Evolutionary conservation across 805 yeast species (phyloP), one percentile per base, ranked within the genome.

Genomic region (Ogataea corticis): DNA sequence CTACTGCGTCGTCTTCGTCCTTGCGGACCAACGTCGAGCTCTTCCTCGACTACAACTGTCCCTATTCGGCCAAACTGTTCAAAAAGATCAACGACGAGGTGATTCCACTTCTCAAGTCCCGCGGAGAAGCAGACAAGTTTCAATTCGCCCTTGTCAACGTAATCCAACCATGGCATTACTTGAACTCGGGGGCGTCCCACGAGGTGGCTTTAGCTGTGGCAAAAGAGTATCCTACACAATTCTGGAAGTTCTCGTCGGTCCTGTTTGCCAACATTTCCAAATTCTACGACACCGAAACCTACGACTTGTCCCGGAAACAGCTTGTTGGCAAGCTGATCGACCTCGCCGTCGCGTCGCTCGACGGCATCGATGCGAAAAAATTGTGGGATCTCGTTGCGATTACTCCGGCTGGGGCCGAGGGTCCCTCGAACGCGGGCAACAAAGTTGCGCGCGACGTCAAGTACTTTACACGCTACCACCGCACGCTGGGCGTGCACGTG

Each of bases 91-190:
- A 73, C 49, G 62, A 67, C 6, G 72, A 72, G 29, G 70, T 85
- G 7, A 71, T 81, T 32, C 90, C 89, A 15, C 50, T 59, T 23
- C 65, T 83, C 38, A 70, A 74, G 39, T 50, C 63, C 25, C 66
- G 71, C 43, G 44, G 45, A 1, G 66, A 70, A 41, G 76, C 82
- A 1, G 72, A 72, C 46, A 62, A 75, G 48, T 77, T 83, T 55
- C 78, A 79, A 52, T 74, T 87, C 49, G 77, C 81, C 10, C 79
- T 84, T 63, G 75, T 82, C 50, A 84, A 87, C 58, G 89, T 83
- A 33, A 72, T 85, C n/a, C 96, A 89, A 69, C 94, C 95, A 53
- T 89, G 96, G 96, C 96, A 89, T 62, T 83, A 91, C 35, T 33
- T 57, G 3, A 79, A 81, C 45, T 83, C 92, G 1, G 75, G 79